Conservation (phyloP, 192 early-diverging fungal species). For the Coemansia sp. region DNA sequence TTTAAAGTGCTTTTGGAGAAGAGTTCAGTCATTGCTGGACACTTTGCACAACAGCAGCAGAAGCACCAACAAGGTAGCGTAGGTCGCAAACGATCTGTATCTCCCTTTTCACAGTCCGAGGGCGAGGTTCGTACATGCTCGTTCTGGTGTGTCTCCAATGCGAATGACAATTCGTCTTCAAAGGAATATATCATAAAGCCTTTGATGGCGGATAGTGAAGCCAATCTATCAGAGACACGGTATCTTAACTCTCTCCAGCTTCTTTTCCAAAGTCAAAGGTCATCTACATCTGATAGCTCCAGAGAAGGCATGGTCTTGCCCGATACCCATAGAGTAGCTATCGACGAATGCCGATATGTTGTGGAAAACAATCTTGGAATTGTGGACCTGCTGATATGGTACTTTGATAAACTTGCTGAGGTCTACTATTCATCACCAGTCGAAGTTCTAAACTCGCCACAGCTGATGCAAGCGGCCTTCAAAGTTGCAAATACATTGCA, state of each 20-base stretch:
- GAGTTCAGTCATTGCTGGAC: neutral
- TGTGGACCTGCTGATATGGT: conserved; percentile 37
- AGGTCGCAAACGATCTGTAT: neutral
- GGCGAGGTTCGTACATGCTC: neutral
- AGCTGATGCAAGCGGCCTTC: conserved; percentile 10
- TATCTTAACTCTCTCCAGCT: conserved; percentile 10
- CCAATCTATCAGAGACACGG: neutral
- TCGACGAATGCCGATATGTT: conserved; percentile 10
- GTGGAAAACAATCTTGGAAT: conserved; percentile 20
- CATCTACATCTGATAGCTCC: neutral
- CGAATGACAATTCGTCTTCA: neutral
- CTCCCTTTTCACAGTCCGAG: neutral
- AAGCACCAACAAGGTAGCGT: neutral
- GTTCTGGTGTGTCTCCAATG: neutral
- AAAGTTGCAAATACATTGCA: conserved; percentile 12
- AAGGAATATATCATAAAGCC: neutral
- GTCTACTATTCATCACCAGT: conserved; percentile 4
- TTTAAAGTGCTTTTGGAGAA: conserved; percentile 9
- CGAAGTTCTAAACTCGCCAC: neutral
- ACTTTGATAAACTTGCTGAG: neutral
- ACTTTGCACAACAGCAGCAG: conserved; percentile 1
- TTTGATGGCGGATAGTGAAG: neutral
- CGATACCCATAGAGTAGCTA: neutral
- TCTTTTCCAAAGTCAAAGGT: neutral
- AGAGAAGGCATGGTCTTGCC: neutral